Percentiles rank a stretch among this genome's conserved stretches.
These are phyloP conservation scores for Lolium rigidum DNA, from an alignment of 176 grass and related monocot genomes.

Conservation along the genomic window DNA sequence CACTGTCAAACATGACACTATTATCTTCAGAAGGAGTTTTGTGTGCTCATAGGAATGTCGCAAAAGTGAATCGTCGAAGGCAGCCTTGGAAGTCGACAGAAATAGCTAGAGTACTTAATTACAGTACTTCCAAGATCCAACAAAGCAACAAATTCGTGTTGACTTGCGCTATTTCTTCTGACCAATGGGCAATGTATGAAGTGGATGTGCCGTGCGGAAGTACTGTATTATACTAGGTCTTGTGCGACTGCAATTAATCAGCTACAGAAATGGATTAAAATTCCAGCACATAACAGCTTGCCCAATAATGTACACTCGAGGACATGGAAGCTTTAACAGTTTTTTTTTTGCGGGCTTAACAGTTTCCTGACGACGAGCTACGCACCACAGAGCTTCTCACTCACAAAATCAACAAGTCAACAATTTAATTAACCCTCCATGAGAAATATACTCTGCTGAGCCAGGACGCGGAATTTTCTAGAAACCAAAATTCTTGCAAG, in stretches of 20 bases:
- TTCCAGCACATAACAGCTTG: constrained; percentile 35
- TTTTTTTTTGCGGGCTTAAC: not conserved
- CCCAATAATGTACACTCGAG: not conserved
- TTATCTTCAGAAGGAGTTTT: not conserved
- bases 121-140: not conserved
- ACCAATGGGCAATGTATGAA: not conserved
- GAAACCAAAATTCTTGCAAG: not conserved
- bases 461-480: not conserved
- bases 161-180: not conserved
- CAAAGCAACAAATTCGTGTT: not conserved
- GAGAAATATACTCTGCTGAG: not conserved
- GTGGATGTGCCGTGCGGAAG: not conserved
- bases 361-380: not conserved
- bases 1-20: not conserved
- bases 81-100: not conserved
- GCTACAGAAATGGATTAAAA: not conserved
- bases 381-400: constrained; percentile 1
- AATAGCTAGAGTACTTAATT: not conserved
- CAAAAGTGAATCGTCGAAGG: too few relatives aligned
- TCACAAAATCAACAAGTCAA: not conserved
- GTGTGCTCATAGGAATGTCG: too few relatives aligned
- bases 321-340: not conserved
- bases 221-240: not conserved
- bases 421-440: not conserved
- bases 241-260: not conserved